These are phyloP conservation scores for Rhizopogon vinicolor DNA, from an alignment of 768 basidiomycete genomes.

Conservation along the genomic window DNA sequence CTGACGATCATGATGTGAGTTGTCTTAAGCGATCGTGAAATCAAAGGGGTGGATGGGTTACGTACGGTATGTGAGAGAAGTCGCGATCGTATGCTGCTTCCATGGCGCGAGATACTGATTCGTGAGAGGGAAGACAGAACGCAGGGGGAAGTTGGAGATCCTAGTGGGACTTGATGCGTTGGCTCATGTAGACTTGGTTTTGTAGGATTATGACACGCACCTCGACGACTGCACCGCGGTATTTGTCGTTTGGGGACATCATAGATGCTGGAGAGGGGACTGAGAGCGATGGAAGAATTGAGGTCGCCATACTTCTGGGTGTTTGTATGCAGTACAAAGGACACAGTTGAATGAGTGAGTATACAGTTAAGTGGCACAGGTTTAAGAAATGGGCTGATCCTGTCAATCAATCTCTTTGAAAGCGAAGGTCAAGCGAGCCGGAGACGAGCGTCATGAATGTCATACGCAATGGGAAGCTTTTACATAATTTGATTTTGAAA, in stretches of 20 bases:
- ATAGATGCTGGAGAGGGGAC: constrained; percentile 1
- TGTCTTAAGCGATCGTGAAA: not conserved
- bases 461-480: no score
- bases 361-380: not conserved
- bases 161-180: constrained; percentile 25
- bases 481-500: no score
- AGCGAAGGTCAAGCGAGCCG: not conserved
- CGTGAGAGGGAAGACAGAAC: constrained; percentile 70
- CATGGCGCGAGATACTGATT: constrained; percentile 70
- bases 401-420: not conserved
- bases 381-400: not conserved
- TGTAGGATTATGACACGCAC: constrained; percentile 28
- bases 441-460: not conserved
- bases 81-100: constrained; percentile 91
- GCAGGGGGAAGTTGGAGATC: constrained; percentile 85
- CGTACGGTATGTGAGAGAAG: constrained; percentile 89
- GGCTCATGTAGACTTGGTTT: not conserved
- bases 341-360: not conserved
- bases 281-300: constrained; percentile 3
- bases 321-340: not conserved
- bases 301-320: constrained; percentile 2
- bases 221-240: constrained; percentile 89
- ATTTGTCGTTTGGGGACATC: constrained; percentile 43
- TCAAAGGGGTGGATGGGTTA: constrained; percentile 11
- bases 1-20: constrained; percentile 31